Conservation (phyloP, 768 basidiomycete species). For the Psilocybe tampanensis region DNA sequence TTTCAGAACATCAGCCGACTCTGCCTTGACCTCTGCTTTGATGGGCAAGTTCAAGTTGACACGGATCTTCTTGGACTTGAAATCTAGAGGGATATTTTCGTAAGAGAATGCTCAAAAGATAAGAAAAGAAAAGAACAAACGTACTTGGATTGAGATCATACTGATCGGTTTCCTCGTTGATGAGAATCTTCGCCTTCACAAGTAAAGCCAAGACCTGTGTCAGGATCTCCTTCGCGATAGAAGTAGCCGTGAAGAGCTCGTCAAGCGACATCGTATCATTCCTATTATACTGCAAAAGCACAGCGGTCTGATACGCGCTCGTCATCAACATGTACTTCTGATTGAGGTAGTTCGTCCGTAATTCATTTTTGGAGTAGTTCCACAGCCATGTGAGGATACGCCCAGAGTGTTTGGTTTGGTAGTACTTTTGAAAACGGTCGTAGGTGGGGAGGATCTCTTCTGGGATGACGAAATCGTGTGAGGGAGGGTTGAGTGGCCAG, state of each 20-base stretch:
- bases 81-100: slow-evolving; percentile 45
- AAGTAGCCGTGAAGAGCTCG: slow-evolving; percentile 79
- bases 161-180: slow-evolving; percentile 86
- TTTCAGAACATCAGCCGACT: slow-evolving; percentile 87
- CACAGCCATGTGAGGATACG: slow-evolving; percentile 98
- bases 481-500: slow-evolving; percentile 90
- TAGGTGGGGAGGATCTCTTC: slow-evolving; percentile 85
- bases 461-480: slow-evolving; percentile 89
- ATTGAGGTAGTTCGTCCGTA: slow-evolving; percentile 90
- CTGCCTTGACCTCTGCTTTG: slow-evolving; percentile 93
- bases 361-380: slow-evolving; percentile 98
- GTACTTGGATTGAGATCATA: slow-evolving; percentile 87
- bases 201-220: slow-evolving; percentile 70
- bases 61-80: slow-evolving; percentile 93
- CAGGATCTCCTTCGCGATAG: slow-evolving; percentile 79
- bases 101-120: not conserved
- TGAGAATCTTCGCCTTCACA: slow-evolving; percentile 86
- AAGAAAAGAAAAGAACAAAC: slow-evolving; percentile 15
- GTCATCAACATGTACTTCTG: slow-evolving; percentile 98
- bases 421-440: slow-evolving; percentile 93
- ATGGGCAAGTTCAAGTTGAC: slow-evolving; percentile 91
- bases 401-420: slow-evolving; percentile 93
- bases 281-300: slow-evolving; percentile 92
- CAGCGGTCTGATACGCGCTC: slow-evolving; percentile 96
- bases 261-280: slow-evolving; percentile 84